A percentile compares a stretch with the other conserved stretches of the same genome.
Evolutionary conservation across 192 early-diverging fungal species (phyloP).

Genomic region (Gorgonomyces haynaldii): DNA sequence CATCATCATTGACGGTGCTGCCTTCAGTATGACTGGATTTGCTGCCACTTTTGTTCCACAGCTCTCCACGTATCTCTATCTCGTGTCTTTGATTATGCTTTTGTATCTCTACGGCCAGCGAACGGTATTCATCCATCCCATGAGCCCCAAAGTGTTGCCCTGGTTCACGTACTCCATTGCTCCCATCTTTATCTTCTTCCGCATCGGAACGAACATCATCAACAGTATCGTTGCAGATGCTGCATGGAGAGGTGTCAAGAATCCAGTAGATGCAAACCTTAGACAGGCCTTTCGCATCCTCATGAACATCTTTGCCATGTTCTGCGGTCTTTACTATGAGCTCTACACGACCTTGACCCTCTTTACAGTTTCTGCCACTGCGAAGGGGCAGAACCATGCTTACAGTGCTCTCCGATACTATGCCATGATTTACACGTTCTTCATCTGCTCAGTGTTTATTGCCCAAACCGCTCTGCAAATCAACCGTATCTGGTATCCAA

Average conservation of each 20-base stretch:
- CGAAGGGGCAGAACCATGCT: background rate
- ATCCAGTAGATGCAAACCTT: background rate
- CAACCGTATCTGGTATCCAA: background rate
- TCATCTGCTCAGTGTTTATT: background rate
- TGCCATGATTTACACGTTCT: background rate
- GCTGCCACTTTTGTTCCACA: no score
- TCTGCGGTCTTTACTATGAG: background rate
- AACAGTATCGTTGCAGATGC: background rate
- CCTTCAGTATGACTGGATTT: no score
- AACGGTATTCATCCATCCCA: background rate
- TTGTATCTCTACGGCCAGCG: background rate
- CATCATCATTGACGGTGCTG: background rate
- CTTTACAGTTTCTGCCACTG: background rate
- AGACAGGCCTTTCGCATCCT: background rate
- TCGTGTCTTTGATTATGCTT: background rate
- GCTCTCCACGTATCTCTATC: background rate
- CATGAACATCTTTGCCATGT: background rate
- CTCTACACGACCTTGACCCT: background rate
- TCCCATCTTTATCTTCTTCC: background rate
- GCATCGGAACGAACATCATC: background rate
- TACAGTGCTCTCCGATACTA: background rate
- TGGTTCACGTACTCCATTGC: background rate
- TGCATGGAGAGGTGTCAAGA: background rate
- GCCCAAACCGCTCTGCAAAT: background rate
- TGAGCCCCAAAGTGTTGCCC: background rate